A percentile compares a stretch with the other conserved stretches of the same genome.
Conservation (phyloP, 805 yeast species). For the Starmerella stellata region DNA sequence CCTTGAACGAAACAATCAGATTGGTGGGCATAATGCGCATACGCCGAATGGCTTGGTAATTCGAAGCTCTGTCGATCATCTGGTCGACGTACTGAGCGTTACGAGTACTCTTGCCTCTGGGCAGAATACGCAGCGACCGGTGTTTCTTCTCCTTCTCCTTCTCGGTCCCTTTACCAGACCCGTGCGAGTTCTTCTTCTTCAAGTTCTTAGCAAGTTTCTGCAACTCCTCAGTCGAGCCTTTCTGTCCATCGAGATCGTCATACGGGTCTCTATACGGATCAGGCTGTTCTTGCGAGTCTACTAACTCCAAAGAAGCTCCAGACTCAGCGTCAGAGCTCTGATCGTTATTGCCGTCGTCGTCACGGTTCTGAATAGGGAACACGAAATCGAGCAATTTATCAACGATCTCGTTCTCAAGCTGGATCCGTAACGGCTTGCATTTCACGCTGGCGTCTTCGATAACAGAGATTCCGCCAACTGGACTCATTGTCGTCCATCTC, state of each 20-base stretch:
- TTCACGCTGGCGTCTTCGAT: slow-evolving; percentile 43
- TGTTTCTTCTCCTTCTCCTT: background rate
- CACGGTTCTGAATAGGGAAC: slow-evolving; percentile 35
- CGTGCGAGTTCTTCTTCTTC: background rate
- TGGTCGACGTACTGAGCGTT: slow-evolving; percentile 28
- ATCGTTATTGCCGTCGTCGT: slow-evolving; percentile 1
- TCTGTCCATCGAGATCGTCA: background rate
- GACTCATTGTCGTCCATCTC: slow-evolving; percentile 62
- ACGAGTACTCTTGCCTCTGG: background rate
- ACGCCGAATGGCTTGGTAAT: slow-evolving; percentile 47
- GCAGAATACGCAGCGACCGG: background rate
- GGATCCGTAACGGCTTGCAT: slow-evolving; percentile 49
- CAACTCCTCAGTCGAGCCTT: background rate
- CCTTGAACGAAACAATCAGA: slow-evolving; percentile 54
- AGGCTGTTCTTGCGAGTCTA: background rate
- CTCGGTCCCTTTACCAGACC: no score
- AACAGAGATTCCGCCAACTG: slow-evolving; percentile 83
- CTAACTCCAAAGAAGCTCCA: background rate
- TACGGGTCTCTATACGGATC: slow-evolving; percentile 6
- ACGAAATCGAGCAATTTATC: slow-evolving; percentile 44
- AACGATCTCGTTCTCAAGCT: slow-evolving; percentile 55
- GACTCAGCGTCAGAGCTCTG: slow-evolving; percentile 6
- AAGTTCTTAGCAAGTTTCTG: background rate
- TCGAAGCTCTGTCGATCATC: slow-evolving; percentile 62
- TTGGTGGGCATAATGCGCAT: slow-evolving; percentile 34